A percentile compares a stretch with the other conserved stretches of the same genome.
Conservation (phyloP, 2,329 filamentous ascomycete species). For the Beauveria varroae region DNA sequence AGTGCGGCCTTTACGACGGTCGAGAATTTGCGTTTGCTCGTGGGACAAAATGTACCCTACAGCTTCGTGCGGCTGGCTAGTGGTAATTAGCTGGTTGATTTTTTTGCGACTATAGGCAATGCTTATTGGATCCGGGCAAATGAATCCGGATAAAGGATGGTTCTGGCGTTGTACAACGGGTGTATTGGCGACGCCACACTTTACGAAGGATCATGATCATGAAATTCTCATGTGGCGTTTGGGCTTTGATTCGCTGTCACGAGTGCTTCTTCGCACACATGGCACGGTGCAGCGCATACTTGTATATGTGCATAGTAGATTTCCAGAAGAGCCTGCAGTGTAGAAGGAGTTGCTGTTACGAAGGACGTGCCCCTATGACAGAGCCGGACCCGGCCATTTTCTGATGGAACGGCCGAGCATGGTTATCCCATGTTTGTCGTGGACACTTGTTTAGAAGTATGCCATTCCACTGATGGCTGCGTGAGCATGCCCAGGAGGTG, state of each 20-base stretch:
- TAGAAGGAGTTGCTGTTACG: background rate
- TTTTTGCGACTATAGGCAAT: background rate
- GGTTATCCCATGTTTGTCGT: background rate
- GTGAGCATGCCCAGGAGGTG: background rate
- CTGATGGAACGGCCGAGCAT: background rate
- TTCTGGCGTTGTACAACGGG: background rate
- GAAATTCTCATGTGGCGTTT: background rate
- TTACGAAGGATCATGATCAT: background rate
- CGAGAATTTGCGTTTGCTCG: slow-evolving; percentile 67
- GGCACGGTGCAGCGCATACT: background rate
- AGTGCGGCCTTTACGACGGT: slow-evolving; percentile 79
- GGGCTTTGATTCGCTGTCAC: background rate
- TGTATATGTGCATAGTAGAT: background rate
- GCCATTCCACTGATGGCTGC: background rate
- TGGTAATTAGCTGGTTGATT: slow-evolving; percentile 40
- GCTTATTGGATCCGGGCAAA: background rate
- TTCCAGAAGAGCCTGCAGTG: no score
- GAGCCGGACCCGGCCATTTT: background rate
- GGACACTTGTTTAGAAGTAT: background rate
- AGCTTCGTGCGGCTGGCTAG: slow-evolving; percentile 75
- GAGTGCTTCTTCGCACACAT: no score
- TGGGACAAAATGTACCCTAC: slow-evolving; percentile 81
- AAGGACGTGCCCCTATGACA: background rate
- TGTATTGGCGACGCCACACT: background rate
- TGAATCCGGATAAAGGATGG: background rate